phyloP scores from a whole-genome alignment of 2,329 filamentous ascomycete genomes.

The Ophioceras dolichostomum region DNA sequence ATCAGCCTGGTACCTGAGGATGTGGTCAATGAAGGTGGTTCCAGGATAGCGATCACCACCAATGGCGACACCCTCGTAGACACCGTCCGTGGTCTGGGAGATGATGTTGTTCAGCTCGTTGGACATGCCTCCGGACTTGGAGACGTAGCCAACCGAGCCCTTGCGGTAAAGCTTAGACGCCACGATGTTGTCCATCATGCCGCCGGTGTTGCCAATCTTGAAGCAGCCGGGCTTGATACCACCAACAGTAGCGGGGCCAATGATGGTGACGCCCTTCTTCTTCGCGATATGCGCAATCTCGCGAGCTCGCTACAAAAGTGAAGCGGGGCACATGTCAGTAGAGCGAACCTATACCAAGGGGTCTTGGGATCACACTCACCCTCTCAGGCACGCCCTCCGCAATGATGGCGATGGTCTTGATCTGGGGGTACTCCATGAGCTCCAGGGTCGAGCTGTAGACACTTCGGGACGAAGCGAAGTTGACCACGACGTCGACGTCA shows the following conservation, averaged over 20 bases:
- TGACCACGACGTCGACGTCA: constrained; percentile 96
- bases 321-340: background rate
- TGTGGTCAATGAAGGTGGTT: constrained; percentile 98
- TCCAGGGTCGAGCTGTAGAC: constrained; percentile 99
- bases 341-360: background rate
- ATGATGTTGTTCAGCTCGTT: constrained; percentile 99
- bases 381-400: constrained; percentile 98
- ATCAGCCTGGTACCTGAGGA: constrained; percentile 92
- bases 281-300: constrained; percentile 94
- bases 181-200: constrained; percentile 99
- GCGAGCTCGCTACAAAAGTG: constrained; percentile 71
- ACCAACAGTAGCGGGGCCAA: constrained; percentile 95
- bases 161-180: constrained; percentile 99
- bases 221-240: constrained; percentile 98
- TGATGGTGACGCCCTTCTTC: constrained; percentile 99
- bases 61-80: constrained; percentile 98
- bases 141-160: constrained; percentile 97
- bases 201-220: constrained; percentile 99
- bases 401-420: constrained; percentile 98
- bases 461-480: constrained; percentile 97
- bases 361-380: constrained; percentile 39
- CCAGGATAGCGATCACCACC: constrained; percentile 98
- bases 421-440: constrained; percentile 91
- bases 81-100: constrained; percentile 89
- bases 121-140: constrained; percentile 99